Evolutionary conservation across 2,329 filamentous ascomycete species (phyloP), one percentile per base, ranked within the genome.

Genomic region (Apiospora arundinis): DNA sequence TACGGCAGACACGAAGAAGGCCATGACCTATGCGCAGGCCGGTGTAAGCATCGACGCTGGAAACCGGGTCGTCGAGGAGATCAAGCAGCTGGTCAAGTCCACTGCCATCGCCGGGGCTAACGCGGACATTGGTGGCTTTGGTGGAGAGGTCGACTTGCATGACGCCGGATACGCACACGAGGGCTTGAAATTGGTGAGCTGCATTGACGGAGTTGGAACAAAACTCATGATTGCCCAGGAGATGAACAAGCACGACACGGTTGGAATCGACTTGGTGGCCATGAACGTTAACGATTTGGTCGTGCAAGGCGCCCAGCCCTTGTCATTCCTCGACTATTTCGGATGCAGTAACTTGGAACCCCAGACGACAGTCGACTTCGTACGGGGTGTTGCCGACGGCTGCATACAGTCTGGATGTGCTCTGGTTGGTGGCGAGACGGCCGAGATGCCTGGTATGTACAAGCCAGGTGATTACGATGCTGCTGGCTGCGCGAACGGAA

Each of bases 241-340:
- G 16, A 93, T 97, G 85, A 89, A 91, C 77, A 94, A 97, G 83
- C 96, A 98, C 83, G 92, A 95, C 82, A 97, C 95, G 3, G 95
- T 99, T 14, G 96, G 96, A 73, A 95, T 99, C 77, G 96, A 99
- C 80, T 89, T 99, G 46, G 96, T 99, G 4, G 96, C 96, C 75
- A 98, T 98, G 95, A 98, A 98, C 82, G 96, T 98, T 80, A 99
- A 99, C 82, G 96, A 99, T 79, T 88, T 99, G 0, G 92, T 99
- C 69, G 96, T 98, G 11, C 95, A 98, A 84, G 96, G 96, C 70
- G 96, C 96, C 16, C 94, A 96, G 76, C 95, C 96, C 2, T 88
- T 98, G 74, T 96, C 96, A 87, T 98, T 99, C 88, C 91, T 98
- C 74, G 96, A 99, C 85, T 98, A 97, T 88, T 98, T 97, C 83